phyloP scores from a whole-genome alignment of 257 asterid species.

The Datura wrightii region DNA sequence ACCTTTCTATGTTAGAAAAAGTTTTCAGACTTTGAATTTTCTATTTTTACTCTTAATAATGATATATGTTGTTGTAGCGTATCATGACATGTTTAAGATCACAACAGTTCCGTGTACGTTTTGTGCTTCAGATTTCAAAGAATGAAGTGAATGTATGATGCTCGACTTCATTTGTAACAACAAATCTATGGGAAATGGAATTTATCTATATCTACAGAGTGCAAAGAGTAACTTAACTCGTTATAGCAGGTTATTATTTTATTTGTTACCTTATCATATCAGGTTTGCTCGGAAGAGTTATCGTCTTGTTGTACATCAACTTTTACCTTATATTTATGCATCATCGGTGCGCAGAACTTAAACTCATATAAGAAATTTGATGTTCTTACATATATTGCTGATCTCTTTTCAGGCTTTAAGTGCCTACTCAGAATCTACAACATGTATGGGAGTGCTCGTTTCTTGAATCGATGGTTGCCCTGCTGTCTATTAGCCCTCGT shows the following conservation, averaged over 20 bases:
- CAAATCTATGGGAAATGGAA: too few relatives aligned
- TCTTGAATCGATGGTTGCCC: not conserved
- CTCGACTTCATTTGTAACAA: too few relatives aligned
- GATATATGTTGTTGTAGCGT: not conserved
- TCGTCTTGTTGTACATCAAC: not conserved
- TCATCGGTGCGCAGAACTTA: not conserved
- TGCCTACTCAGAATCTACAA: not conserved
- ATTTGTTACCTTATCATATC: not conserved
- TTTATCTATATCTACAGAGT: too few relatives aligned
- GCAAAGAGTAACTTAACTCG: too few relatives aligned
- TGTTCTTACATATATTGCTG: not conserved
- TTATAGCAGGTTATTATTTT: too few relatives aligned
- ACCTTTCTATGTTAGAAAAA: too few relatives aligned
- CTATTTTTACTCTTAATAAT: too few relatives aligned
- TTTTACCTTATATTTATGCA: not conserved
- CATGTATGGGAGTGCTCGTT: not conserved
- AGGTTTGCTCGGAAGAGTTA: not conserved
- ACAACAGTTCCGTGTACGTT: not conserved
- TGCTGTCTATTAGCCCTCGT: not conserved
- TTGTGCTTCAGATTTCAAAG: not conserved
- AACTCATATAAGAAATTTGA: not conserved
- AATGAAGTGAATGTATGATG: too few relatives aligned
- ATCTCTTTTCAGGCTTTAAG: not conserved
- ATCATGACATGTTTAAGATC: not conserved
- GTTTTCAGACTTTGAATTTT: too few relatives aligned